Evolutionary conservation across 805 yeast genomes (phyloP).

Genomic region (Pichia insulana): DNA sequence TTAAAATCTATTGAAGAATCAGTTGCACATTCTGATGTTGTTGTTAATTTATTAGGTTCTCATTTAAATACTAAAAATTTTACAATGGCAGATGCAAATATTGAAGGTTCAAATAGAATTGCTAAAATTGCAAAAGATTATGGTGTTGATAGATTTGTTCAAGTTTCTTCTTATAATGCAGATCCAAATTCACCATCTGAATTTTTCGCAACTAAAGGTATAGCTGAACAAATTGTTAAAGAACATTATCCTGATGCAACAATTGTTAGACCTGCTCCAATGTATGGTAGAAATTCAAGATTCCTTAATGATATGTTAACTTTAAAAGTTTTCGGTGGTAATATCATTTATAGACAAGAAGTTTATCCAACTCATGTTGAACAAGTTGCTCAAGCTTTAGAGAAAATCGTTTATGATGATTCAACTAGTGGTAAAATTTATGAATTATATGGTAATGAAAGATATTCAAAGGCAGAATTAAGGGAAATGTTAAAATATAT

Average conservation of each 20-base stretch:
- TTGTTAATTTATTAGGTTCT: conserved; percentile 70
- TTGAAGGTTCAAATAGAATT: conserved; percentile 70
- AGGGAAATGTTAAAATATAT: conserved; percentile 57
- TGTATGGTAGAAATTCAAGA: conserved; percentile 68
- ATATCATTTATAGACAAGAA: conserved; percentile 58
- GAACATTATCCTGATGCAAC: conserved; percentile 67
- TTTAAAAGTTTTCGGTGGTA: conserved; percentile 48
- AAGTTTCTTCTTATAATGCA: conserved; percentile 75
- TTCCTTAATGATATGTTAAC: conserved; percentile 56
- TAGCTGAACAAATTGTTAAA: conserved; percentile 64
- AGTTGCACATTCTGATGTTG: conserved; percentile 75
- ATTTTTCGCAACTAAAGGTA: conserved; percentile 72
- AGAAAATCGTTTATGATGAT: conserved; percentile 73
- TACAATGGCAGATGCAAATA: conserved; percentile 73
- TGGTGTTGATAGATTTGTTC: conserved; percentile 65
- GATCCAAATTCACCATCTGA: conserved; percentile 56
- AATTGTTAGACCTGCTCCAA: conserved; percentile 76
- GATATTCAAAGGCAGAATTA: conserved; percentile 50
- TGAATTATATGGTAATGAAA: conserved; percentile 70
- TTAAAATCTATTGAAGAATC: conserved; percentile 65
- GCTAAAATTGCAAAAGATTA: conserved; percentile 63
- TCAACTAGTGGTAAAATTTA: conserved; percentile 67
- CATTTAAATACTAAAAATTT: conserved; percentile 73
- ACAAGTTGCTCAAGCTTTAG: conserved; percentile 75
- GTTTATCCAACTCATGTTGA: conserved; percentile 65